These are phyloP conservation scores for Xylaria acuta DNA, from an alignment of 495 filamentous ascomycete species.

Conservation along the genomic window DNA sequence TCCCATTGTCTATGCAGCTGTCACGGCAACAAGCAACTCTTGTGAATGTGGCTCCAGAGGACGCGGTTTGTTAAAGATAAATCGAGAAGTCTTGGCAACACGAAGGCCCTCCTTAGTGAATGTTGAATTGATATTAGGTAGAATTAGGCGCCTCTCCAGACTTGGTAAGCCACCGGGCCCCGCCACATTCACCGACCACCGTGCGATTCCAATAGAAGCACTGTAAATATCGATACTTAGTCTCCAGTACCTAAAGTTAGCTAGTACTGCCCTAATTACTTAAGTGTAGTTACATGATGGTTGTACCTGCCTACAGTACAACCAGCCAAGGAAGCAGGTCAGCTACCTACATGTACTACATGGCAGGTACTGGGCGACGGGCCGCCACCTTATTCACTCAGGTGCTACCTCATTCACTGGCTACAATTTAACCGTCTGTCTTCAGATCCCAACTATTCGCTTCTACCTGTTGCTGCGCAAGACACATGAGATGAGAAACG, in stretches of 20 bases:
- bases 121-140: too few species aligned
- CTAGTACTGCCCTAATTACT: too few species aligned
- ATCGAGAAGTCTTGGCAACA: too few species aligned
- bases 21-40: background rate
- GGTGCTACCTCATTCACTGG: background rate
- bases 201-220: too few species aligned
- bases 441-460: background rate
- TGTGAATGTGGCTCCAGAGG: background rate
- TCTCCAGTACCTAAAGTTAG: too few species aligned
- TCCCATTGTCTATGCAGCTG: background rate
- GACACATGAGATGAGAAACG: background rate
- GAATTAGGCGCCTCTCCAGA: background rate
- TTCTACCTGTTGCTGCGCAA: background rate
- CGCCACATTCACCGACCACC: background rate
- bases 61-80: background rate
- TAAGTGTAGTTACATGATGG: too few species aligned
- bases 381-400: background rate
- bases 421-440: background rate
- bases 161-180: conserved; percentile 5
- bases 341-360: too few species aligned
- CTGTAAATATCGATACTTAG: too few species aligned
- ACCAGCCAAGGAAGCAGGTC: background rate
- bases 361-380: too few species aligned
- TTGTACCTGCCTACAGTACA: background rate
- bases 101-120: too few species aligned